Conservation (phyloP, 192 early-diverging fungal genomes). For the Backusella circina region DNA sequence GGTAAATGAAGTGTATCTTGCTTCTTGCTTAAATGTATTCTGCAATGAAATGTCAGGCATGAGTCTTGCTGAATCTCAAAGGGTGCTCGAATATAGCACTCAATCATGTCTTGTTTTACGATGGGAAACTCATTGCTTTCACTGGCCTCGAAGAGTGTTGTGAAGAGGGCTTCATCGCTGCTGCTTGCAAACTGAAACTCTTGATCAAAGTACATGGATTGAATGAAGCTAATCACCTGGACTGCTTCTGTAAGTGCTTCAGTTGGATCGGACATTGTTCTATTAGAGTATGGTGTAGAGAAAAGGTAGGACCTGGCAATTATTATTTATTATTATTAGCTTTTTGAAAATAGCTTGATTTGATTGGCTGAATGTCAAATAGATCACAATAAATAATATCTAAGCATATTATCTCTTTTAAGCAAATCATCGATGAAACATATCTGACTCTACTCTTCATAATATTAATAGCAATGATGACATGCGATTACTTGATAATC, state of each 20-base stretch:
- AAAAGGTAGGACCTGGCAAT: neutral
- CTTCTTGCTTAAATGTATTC: neutral
- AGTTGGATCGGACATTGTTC: neutral
- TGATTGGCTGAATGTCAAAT: neutral
- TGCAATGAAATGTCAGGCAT: neutral
- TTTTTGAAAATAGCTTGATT: neutral
- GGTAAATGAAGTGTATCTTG: neutral
- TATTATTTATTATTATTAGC: neutral
- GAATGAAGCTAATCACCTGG: conserved; percentile 8
- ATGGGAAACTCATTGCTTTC: neutral
- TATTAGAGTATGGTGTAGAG: neutral
- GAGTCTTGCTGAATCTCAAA: neutral
- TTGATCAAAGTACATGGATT: conserved; percentile 22
- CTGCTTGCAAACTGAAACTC: conserved; percentile 12
- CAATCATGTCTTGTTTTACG: neutral
- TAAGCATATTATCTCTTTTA: too few relatives aligned
- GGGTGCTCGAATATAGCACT: conserved; percentile 3
- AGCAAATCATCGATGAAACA: too few relatives aligned
- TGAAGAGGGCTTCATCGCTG: neutral
- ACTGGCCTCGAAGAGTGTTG: neutral
- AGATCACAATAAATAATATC: too few relatives aligned
- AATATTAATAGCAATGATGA: too few relatives aligned
- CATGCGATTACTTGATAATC: too few relatives aligned
- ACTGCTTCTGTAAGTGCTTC: conserved; percentile 4
- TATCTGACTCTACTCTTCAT: too few relatives aligned